Conservation (phyloP, 2,329 filamentous ascomycete species). For the Colletotrichum lentis region DNA sequence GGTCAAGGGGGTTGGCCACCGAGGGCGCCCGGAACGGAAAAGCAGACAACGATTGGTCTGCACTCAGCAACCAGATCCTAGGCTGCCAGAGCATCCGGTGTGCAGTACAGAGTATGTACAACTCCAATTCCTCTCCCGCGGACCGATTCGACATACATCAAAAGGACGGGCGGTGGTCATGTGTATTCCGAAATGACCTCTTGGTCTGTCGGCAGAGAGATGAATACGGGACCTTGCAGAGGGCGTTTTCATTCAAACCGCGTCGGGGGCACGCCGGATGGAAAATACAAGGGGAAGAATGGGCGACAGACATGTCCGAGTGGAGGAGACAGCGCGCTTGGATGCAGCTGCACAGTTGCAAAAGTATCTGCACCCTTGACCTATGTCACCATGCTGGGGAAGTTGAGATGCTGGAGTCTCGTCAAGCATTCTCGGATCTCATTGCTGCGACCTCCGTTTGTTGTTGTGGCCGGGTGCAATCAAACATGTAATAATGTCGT, state of each 20-base stretch:
- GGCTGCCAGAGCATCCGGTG: background rate
- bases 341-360: constrained; percentile 15
- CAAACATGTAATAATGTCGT: background rate
- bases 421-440: background rate
- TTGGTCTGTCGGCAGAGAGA: constrained; percentile 5
- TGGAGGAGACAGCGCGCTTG: constrained; percentile 26
- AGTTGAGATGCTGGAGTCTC: background rate
- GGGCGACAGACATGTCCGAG: constrained; percentile 24
- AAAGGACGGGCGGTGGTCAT: background rate
- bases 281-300: background rate
- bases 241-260: constrained; percentile 20
- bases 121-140: background rate
- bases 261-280: background rate
- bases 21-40: background rate
- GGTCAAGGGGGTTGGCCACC: background rate
- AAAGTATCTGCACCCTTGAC: background rate
- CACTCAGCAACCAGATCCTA: background rate
- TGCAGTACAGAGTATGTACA: background rate
- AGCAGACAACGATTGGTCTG: background rate
- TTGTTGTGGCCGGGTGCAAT: background rate
- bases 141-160: background rate
- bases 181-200: background rate
- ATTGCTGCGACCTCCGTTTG: background rate
- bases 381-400: background rate
- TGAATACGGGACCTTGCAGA: constrained; percentile 26